Evolutionary conservation across 2,329 filamentous ascomycete species (phyloP).

Genomic region (Fusarium palustre): DNA sequence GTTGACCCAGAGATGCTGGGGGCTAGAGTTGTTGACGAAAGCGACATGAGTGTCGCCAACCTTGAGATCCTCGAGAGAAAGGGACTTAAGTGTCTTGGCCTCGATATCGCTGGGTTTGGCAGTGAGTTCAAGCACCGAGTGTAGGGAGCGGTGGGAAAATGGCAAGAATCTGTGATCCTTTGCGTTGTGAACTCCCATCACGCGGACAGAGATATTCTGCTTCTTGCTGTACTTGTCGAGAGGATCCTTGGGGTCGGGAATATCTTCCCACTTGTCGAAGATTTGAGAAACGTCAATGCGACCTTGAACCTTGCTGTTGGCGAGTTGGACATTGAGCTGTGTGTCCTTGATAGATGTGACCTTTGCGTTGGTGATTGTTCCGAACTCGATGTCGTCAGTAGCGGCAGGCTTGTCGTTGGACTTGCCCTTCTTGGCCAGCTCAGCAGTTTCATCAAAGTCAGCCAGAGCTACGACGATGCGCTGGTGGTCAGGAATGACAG

Average conservation of each 20-base stretch:
- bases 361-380: slow-evolving; percentile 78
- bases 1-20: slow-evolving; percentile 89
- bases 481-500: slow-evolving; percentile 75
- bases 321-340: slow-evolving; percentile 89
- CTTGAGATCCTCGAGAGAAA: slow-evolving; percentile 79
- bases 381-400: slow-evolving; percentile 79
- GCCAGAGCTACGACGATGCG: slow-evolving; percentile 71
- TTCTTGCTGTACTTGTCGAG: slow-evolving; percentile 78
- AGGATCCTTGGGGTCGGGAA: slow-evolving; percentile 83
- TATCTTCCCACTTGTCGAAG: slow-evolving; percentile 89
- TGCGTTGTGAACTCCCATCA: slow-evolving; percentile 90
- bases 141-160: slow-evolving; percentile 84
- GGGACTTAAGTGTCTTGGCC: slow-evolving; percentile 56
- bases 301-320: slow-evolving; percentile 80
- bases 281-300: slow-evolving; percentile 91
- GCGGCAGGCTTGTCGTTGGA: slow-evolving; percentile 52
- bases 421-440: slow-evolving; percentile 54
- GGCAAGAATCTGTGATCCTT: slow-evolving; percentile 92
- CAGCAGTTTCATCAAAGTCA: slow-evolving; percentile 60
- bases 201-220: slow-evolving; percentile 77
- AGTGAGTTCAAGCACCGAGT: slow-evolving; percentile 88
- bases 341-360: slow-evolving; percentile 89
- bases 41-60: slow-evolving; percentile 79
- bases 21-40: slow-evolving; percentile 89
- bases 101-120: slow-evolving; percentile 77